Evolutionary conservation across 1,284 basidiomycete genomes (phyloP).

Genomic region (Cutaneotrichosporon sp.): DNA sequence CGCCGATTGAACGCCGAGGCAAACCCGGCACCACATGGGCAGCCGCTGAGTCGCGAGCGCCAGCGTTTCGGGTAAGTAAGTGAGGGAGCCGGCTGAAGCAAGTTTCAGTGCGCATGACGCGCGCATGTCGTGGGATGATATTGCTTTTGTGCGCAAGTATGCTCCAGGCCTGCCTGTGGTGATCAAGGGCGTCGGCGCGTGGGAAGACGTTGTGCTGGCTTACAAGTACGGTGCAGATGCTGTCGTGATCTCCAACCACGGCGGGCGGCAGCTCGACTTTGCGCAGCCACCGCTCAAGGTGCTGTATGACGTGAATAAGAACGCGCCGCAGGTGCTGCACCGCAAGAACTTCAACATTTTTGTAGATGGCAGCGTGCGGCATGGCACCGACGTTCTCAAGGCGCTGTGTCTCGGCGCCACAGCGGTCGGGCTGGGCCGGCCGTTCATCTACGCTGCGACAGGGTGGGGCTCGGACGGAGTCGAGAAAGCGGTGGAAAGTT

Average conservation of each 20-base stretch:
- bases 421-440: conserved; percentile 80
- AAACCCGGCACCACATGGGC: conserved; percentile 21
- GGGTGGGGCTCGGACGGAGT: conserved; percentile 81
- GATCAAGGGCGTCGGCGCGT: conserved; percentile 55
- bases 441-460: conserved; percentile 83
- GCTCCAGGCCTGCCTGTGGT: conserved; percentile 54
- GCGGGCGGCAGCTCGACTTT: conserved; percentile 45
- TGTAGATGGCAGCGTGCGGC: conserved; percentile 77
- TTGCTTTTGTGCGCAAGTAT: conserved; percentile 53
- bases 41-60: conserved; percentile 18
- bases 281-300: conserved; percentile 69
- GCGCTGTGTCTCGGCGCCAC: conserved; percentile 82
- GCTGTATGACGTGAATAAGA: conserved; percentile 65
- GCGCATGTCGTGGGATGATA: conserved; percentile 50
- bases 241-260: conserved; percentile 55
- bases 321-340: conserved; percentile 70
- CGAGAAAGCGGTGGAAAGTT: conserved; percentile 60
- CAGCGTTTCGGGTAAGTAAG: conserved; percentile 4
- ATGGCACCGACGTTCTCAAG: conserved; percentile 87
- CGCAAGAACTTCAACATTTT: conserved; percentile 63
- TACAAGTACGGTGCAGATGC: conserved; percentile 53
- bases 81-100: neutral
- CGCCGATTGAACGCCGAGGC: conserved; percentile 22
- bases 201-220: conserved; percentile 54
- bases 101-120: conserved; percentile 14